phyloP scores from a whole-genome alignment of 2,329 filamentous ascomycete genomes.

The Penicillium paneum region DNA sequence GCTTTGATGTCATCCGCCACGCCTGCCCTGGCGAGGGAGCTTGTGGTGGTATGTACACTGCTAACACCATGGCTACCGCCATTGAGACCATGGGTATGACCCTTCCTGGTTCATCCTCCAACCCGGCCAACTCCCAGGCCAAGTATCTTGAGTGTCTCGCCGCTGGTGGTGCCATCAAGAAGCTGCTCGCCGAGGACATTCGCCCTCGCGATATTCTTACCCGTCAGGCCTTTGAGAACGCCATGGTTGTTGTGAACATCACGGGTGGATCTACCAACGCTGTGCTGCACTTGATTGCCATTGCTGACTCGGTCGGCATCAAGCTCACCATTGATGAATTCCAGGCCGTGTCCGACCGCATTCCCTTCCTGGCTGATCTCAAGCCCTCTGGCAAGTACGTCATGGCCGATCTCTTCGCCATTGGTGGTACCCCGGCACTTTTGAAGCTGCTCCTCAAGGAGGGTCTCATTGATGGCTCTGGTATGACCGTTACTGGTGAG shows the following conservation, averaged over 20 bases:
- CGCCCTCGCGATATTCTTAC: conserved; percentile 75
- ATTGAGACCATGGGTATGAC: conserved; percentile 74
- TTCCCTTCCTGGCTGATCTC: conserved; percentile 75
- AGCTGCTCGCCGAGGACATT: conserved; percentile 72
- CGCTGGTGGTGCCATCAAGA: conserved; percentile 70
- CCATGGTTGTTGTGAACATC: conserved; percentile 78
- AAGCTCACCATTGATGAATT: conserved; percentile 84
- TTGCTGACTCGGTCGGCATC: conserved; percentile 75
- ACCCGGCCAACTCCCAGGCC: conserved; percentile 68
- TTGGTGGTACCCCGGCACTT: conserved; percentile 57
- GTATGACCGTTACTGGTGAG: conserved; percentile 60
- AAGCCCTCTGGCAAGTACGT: conserved; percentile 71
- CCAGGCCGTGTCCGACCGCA: conserved; percentile 75
- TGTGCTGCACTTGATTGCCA: conserved; percentile 79
- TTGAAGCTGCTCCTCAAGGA: conserved; percentile 59
- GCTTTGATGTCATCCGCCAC: conserved; percentile 91
- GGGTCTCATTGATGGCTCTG: conserved; percentile 57
- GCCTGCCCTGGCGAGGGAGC: conserved; percentile 82
- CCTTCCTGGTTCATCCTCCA: conserved; percentile 77
- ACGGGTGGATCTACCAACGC: conserved; percentile 84
- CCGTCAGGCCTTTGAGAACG: conserved; percentile 76
- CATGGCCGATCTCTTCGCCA: conserved; percentile 56
- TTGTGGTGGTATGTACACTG: conserved; percentile 82
- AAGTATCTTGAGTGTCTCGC: conserved; percentile 71
- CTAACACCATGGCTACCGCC: conserved; percentile 72